These are phyloP conservation scores for Colletotrichum sansevieriae DNA, from an alignment of 2,329 filamentous ascomycete genomes.

Conservation along the genomic window DNA sequence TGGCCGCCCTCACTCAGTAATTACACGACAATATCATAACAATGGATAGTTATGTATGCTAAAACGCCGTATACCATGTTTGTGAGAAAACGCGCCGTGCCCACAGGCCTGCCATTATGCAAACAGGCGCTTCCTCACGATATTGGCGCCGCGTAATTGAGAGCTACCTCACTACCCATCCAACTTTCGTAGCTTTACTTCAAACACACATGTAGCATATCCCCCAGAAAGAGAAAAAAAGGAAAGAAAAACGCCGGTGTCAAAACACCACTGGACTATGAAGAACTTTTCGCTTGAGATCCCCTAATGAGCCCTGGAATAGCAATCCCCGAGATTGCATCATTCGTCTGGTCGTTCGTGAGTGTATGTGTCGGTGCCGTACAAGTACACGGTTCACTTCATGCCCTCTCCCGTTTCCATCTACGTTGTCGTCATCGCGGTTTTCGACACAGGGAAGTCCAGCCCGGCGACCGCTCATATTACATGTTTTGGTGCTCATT, in stretches of 20 bases:
- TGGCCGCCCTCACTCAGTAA: background rate
- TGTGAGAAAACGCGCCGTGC: no score
- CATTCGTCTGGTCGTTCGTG: conserved; percentile 14
- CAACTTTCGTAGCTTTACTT: background rate
- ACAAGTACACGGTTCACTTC: conserved; percentile 15
- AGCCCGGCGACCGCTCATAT: conserved; percentile 18
- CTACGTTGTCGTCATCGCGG: conserved; percentile 9
- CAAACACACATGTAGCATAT: conserved; percentile 1
- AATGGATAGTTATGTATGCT: conserved; percentile 14
- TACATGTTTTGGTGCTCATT: conserved; percentile 2
- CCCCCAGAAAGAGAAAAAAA: background rate
- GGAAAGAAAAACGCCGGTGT: background rate
- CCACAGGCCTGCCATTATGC: background rate
- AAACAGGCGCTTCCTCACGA: background rate
- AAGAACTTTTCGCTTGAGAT: conserved; percentile 12
- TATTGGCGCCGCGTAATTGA: no score
- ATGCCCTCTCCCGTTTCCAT: conserved; percentile 5
- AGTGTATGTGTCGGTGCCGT: background rate
- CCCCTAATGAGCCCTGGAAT: background rate
- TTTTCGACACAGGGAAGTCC: conserved; percentile 14
- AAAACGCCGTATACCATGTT: conserved; percentile 3
- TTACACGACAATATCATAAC: accelerated
- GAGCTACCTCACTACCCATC: background rate
- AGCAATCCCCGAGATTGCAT: background rate
- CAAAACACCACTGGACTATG: background rate